Conservation (phyloP, 768 basidiomycete genomes). For the Boletus subcaerulescens region DNA sequence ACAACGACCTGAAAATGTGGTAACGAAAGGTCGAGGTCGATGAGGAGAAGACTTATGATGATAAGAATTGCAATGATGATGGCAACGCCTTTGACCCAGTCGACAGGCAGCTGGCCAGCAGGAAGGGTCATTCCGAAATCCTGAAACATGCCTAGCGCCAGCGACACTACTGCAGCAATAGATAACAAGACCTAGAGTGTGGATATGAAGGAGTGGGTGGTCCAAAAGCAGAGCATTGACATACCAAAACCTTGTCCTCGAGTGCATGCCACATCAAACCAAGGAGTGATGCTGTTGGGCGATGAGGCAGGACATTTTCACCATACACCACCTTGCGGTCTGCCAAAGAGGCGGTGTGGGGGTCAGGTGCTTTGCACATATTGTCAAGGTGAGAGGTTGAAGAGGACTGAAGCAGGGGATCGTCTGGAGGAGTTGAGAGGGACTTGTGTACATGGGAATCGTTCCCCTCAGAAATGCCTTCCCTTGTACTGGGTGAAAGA, state of each 20-base stretch:
- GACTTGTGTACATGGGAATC: slow-evolving; percentile 14
- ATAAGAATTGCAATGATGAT: slow-evolving; percentile 75
- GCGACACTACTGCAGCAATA: slow-evolving; percentile 87
- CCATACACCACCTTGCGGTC: slow-evolving; percentile 72
- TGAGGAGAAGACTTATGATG: slow-evolving; percentile 49
- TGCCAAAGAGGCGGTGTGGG: slow-evolving; percentile 44
- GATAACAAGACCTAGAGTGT: slow-evolving; percentile 74
- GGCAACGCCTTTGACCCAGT: slow-evolving; percentile 95
- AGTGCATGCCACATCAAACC: slow-evolving; percentile 82
- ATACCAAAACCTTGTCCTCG: slow-evolving; percentile 86
- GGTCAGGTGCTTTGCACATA: slow-evolving; percentile 4
- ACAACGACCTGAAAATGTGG: slow-evolving; percentile 63
- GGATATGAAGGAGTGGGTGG: slow-evolving; percentile 6
- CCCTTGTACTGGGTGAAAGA: slow-evolving; percentile 26
- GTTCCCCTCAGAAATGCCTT: slow-evolving; percentile 33
- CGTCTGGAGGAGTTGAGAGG: background rate
- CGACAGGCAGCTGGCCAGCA: slow-evolving; percentile 68
- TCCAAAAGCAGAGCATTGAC: slow-evolving; percentile 23
- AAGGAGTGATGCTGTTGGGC: slow-evolving; percentile 67
- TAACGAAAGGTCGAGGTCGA: background rate
- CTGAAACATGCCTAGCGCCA: slow-evolving; percentile 92
- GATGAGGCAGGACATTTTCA: slow-evolving; percentile 66
- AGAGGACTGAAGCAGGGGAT: slow-evolving; percentile 10
- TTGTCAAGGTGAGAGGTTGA: slow-evolving; percentile 6
- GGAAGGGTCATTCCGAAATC: slow-evolving; percentile 76